Conservation (phyloP, 2,329 filamentous ascomycete species). For the Arthrobotrys conoides region DNA sequence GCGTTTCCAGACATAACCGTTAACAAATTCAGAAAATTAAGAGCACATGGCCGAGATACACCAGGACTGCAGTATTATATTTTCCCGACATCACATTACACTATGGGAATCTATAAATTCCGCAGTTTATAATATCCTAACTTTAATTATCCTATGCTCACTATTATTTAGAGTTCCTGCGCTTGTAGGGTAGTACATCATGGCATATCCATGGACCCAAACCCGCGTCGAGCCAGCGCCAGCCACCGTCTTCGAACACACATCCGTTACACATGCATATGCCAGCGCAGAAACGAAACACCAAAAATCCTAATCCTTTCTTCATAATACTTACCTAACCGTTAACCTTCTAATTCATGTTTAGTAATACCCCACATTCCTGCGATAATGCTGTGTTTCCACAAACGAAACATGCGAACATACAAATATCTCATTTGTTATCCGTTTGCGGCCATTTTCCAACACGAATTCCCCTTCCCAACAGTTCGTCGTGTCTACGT, state of each 20-base stretch:
- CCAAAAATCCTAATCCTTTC: not conserved
- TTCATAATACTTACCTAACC: not conserved
- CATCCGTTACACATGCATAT: not conserved
- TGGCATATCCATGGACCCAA: not conserved
- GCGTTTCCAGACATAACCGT: too few species aligned
- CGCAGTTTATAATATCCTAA: too few species aligned
- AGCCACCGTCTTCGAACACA: not conserved
- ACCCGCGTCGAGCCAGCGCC: not conserved
- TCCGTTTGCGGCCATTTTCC: constrained; percentile 45
- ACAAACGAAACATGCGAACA: constrained; percentile 16
- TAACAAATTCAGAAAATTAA: too few species aligned
- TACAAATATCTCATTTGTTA: constrained; percentile 23
- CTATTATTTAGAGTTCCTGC: not conserved
- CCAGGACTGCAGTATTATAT: too few species aligned
- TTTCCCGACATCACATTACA: too few species aligned
- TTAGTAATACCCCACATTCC: constrained; percentile 8
- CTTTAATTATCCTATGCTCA: too few species aligned
- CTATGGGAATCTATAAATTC: too few species aligned
- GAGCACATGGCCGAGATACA: not conserved
- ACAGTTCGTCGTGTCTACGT: constrained; percentile 5
- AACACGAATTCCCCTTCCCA: constrained; percentile 26
- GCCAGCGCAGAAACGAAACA: not conserved
- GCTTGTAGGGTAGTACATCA: not conserved
- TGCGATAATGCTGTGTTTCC: not conserved
- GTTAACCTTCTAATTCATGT: not conserved